These are phyloP conservation scores for Filobasidium wieringae DNA, from an alignment of 768 basidiomycete genomes.

Conservation along the genomic window DNA sequence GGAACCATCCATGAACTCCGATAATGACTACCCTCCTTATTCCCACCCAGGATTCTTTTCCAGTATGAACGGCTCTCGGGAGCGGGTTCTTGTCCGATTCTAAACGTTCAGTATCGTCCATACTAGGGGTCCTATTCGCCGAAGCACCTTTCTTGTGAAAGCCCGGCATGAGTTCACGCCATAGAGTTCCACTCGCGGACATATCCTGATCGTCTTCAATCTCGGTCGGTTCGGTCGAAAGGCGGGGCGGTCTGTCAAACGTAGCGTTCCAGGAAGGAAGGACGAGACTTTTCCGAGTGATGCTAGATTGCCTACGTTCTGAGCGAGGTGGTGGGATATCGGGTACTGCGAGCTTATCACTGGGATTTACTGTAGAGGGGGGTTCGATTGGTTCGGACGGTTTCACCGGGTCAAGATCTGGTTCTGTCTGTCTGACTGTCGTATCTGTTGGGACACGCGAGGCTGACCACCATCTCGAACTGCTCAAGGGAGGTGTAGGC, in stretches of 20 bases:
- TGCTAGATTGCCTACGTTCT: not conserved
- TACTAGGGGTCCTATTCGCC: no score
- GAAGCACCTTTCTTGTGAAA: no score
- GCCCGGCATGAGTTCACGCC: not conserved
- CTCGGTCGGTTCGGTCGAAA: not conserved
- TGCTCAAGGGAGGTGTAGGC: no score
- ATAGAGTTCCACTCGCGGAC: not conserved
- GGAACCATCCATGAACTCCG: constrained; percentile 39
- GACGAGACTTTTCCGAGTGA: not conserved
- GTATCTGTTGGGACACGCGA: no score
- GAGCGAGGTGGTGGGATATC: not conserved
- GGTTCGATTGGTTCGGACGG: no score
- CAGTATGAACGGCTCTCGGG: constrained; percentile 19
- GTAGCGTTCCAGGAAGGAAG: not conserved
- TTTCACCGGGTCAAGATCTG: no score
- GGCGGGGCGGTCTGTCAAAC: not conserved
- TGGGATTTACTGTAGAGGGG: no score
- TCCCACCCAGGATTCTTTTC: constrained; percentile 26
- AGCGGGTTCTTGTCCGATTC: constrained; percentile 26
- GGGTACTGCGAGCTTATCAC: not conserved
- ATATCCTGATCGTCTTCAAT: not conserved
- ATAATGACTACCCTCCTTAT: constrained; percentile 34
- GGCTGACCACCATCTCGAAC: no score
- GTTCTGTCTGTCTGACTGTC: no score
- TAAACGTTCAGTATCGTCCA: no score